Conservation (phyloP, 1,284 basidiomycete species). For the Ganoderma sinense region DNA sequence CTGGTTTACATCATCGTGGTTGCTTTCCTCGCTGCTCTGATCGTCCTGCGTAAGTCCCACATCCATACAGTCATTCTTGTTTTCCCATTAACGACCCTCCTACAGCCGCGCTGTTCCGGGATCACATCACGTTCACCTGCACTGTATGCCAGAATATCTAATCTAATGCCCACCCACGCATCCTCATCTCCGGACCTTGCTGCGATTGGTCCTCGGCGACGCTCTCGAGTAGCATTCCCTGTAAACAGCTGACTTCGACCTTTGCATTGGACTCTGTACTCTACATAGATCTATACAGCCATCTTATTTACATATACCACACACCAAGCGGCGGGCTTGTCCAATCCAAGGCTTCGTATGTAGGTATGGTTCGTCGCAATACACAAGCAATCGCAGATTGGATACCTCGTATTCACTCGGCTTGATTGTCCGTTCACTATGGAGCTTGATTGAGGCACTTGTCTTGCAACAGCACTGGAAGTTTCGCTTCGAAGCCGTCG, state of each 20-base stretch:
- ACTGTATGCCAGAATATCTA: constrained; percentile 81
- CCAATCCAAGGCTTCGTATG: constrained; percentile 15
- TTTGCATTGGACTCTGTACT: constrained; percentile 32
- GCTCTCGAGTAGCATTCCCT: constrained; percentile 29
- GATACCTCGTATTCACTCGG: background rate
- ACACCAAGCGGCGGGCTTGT: background rate
- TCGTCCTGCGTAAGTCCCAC: constrained; percentile 72
- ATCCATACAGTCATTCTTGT: constrained; percentile 8
- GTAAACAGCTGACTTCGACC: constrained; percentile 30
- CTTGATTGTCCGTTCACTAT: too few relatives aligned
- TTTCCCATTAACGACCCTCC: background rate
- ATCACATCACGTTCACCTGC: constrained; percentile 73
- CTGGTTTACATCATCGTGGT: constrained; percentile 86
- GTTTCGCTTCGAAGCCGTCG: too few relatives aligned
- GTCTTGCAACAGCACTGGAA: too few relatives aligned
- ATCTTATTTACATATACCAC: constrained; percentile 26
- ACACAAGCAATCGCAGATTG: constrained; percentile 34
- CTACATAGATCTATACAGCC: constrained; percentile 34
- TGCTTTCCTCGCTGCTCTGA: constrained; percentile 83
- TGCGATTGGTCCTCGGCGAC: constrained; percentile 12
- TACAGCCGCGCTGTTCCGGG: constrained; percentile 73
- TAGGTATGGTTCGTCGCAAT: constrained; percentile 36
- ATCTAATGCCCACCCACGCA: constrained; percentile 58
- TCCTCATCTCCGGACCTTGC: constrained; percentile 26
- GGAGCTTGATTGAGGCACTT: too few relatives aligned